Base-by-base conservation (phyloP, 1,139 yeast genomes). In the Magnusiomyces suaveolens region DNA sequence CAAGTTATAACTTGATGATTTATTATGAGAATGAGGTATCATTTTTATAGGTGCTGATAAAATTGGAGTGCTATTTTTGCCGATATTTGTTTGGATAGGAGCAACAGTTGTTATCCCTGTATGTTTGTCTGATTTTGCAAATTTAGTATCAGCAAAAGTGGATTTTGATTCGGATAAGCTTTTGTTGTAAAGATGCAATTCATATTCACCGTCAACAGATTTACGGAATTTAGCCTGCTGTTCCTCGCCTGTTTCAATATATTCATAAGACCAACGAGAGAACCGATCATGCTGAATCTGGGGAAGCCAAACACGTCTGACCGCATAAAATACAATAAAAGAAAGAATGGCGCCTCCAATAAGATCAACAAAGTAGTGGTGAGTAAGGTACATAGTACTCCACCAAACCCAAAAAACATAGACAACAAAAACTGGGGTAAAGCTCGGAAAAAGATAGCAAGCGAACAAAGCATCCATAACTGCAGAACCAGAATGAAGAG, bases 301-400 rank as follows among this genome's bases (percentile, higher is more conserved):
- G 16, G 97, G 97, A 65, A 90, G 73, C 65, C 80, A 84, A 21
- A 76, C 79, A 66, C 84, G 82, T 67, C 83, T 84, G 53, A 90
- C 85, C 65, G 83, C 79, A 62, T 80, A 78, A 71, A 87, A 90
- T 48, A 87, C 84, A 16, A 79, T 69, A 60, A 83, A 78, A 0
- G 95, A 81, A 61, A 90, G 73, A 39, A 81, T 79, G 1, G 96
- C 92, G 36, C 97, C 97, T 18, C 92, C 95, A 68, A 87, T 87
- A 58, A 90, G 79, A 68, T 90, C 97, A 60, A 89, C 82, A 67
- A 90, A 90, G 71, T 90, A 90, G 70, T 90, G 97, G 70, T 90
- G 97, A 0, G 97, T 89, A 65, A 90, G 78, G 71, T 90, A 90
- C 97, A 90, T 90, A 21, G 97, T 90, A 52, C 94, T 80, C 97